Conservation (phyloP, 2,329 filamentous ascomycete species). For the Exophiala calicioides region DNA sequence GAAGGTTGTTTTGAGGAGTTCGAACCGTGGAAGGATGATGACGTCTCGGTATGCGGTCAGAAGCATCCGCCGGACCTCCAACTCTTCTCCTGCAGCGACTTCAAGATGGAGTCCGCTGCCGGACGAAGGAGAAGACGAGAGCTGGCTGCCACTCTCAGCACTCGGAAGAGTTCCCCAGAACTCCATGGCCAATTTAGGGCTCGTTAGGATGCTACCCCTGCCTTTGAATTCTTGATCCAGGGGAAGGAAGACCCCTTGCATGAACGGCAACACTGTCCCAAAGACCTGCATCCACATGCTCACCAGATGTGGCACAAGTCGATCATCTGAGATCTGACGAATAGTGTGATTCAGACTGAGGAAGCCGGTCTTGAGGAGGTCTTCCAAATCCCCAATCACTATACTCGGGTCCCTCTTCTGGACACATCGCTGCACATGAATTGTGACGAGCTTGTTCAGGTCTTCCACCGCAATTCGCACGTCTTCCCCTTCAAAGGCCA, state of each 20-base stretch:
- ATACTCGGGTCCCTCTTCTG: conserved; percentile 60
- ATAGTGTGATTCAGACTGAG: conserved; percentile 81
- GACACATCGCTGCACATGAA: conserved; percentile 64
- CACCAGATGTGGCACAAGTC: conserved; percentile 84
- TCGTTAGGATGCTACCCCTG: conserved; percentile 72
- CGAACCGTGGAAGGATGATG: conserved; percentile 85
- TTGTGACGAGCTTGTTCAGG: conserved; percentile 63
- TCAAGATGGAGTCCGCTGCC: conserved; percentile 28
- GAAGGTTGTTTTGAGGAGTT: conserved; percentile 84
- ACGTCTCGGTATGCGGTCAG: conserved; percentile 85
- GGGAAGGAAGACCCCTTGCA: conserved; percentile 92
- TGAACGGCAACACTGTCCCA: conserved; percentile 83
- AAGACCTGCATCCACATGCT: conserved; percentile 95
- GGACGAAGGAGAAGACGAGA: conserved; percentile 35
- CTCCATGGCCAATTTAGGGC: conserved; percentile 72
- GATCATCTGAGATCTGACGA: conserved; percentile 75
- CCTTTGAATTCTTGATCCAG: conserved; percentile 92
- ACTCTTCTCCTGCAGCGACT: conserved; percentile 56
- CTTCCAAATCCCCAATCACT: conserved; percentile 64
- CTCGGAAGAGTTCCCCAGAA: conserved; percentile 79
- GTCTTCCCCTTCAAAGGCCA: conserved; percentile 66
- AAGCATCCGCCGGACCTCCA: conserved; percentile 87
- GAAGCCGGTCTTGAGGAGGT: conserved; percentile 72
- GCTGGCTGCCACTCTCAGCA: conserved; percentile 37
- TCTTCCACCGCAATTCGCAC: conserved; percentile 66